Evolutionary conservation across 176 grass and related monocot species (phyloP).

Genomic region (Poa pratensis): DNA sequence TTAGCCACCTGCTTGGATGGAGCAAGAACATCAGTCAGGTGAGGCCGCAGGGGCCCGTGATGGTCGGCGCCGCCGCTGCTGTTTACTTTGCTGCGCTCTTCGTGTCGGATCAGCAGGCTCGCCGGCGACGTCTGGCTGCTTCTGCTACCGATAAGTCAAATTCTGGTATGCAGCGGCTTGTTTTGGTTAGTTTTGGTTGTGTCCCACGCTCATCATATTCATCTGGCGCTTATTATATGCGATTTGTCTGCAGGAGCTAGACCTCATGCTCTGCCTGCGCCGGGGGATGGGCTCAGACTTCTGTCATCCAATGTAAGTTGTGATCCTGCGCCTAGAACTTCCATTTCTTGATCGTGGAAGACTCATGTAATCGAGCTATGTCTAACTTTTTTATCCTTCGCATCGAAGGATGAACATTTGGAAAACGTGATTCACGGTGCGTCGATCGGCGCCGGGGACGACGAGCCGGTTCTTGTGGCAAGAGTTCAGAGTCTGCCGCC

Average conservation of each 20-base stretch:
- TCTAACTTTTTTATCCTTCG: neutral
- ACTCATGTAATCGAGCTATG: neutral
- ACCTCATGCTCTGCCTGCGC: constrained; percentile 17
- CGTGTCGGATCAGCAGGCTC: constrained; percentile 9
- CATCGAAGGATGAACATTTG: constrained; percentile 22
- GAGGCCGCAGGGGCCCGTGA: neutral
- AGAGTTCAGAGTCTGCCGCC: constrained; percentile 12
- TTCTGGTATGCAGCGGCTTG: constrained; percentile 34
- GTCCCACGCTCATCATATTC: neutral
- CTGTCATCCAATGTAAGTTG: constrained; percentile 45
- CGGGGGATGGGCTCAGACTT: constrained; percentile 44
- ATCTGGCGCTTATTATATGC: neutral
- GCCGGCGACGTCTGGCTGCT: neutral
- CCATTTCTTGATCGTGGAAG: neutral
- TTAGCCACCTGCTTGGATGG: constrained; percentile 39
- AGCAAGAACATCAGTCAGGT: neutral
- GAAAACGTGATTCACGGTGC: constrained; percentile 46
- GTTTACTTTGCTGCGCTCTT: constrained; percentile 17
- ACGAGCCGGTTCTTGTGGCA: constrained; percentile 44
- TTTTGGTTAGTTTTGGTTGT: neutral
- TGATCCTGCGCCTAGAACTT: neutral
- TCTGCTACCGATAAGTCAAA: neutral
- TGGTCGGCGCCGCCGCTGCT: constrained; percentile 2
- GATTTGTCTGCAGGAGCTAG: constrained; percentile 1
- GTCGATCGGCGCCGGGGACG: constrained; percentile 51